phyloP scores from a whole-genome alignment of 2,329 filamentous ascomycete species.

The Claviceps digitariae region DNA sequence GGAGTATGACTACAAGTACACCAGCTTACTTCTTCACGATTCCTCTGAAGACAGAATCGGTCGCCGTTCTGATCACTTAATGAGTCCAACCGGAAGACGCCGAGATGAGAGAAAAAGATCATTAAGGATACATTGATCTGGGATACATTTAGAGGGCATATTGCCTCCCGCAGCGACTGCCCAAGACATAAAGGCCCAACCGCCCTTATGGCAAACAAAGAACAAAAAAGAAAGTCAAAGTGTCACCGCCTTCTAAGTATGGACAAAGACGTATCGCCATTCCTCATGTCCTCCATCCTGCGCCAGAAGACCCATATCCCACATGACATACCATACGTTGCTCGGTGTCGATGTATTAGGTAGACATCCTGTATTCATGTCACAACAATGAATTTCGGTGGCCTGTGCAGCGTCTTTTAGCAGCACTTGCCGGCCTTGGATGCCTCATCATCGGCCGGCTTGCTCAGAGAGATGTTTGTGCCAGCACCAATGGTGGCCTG shows the following conservation, averaged over 20 bases:
- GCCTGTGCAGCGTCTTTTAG: conserved; percentile 30
- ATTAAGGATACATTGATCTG: conserved; percentile 25
- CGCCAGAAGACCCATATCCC: conserved; percentile 16
- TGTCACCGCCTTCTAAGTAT: conserved; percentile 27
- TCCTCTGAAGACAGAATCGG: neutral
- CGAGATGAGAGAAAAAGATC: neutral
- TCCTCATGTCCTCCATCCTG: conserved; percentile 20
- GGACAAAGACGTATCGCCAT: conserved; percentile 20
- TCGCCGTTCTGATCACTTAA: neutral
- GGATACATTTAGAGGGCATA: conserved; percentile 21
- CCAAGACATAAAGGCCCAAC: conserved; percentile 23
- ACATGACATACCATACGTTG: conserved; percentile 18
- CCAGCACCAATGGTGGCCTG: conserved; percentile 70
- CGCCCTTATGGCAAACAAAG: conserved; percentile 24
- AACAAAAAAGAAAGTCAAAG: conserved; percentile 26
- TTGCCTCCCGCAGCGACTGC: conserved; percentile 21
- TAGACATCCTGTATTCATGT: conserved; percentile 19
- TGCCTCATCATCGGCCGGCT: conserved; percentile 62
- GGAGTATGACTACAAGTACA: neutral
- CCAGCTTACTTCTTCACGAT: neutral
- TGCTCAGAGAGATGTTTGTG: conserved; percentile 75
- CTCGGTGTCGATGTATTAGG: conserved; percentile 14
- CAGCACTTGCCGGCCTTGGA: conserved; percentile 74
- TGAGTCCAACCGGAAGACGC: neutral
- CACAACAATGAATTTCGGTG: neutral